Evolutionary conservation across 1,284 basidiomycete species (phyloP).

Genomic region (Spongispora temasekensis): DNA sequence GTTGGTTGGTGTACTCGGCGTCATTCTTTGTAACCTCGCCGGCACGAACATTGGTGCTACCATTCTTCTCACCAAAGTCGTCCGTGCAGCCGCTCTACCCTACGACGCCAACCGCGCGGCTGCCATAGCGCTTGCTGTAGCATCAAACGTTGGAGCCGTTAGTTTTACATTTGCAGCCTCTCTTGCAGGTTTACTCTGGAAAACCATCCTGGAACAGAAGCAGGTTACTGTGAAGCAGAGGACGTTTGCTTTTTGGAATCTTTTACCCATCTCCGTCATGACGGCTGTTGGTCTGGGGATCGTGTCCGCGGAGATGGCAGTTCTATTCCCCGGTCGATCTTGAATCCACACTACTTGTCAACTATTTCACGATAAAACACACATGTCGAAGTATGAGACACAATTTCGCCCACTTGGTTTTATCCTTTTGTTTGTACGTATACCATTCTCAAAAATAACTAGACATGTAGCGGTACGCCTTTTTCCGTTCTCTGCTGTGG

Average conservation of each 20-base stretch:
- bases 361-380: no score
- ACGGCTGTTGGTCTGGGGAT: conserved; percentile 52
- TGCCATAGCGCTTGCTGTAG: conserved; percentile 70
- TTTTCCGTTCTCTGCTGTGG: background rate
- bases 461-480: conserved; percentile 13
- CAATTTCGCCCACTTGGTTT: no score
- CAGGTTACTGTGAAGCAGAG: conserved; percentile 65
- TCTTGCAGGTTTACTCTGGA: conserved; percentile 90
- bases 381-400: no score
- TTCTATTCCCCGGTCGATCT: conserved; percentile 49
- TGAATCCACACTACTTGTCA: no score
- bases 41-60: conserved; percentile 98
- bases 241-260: conserved; percentile 78
- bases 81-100: conserved; percentile 31
- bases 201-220: conserved; percentile 77
- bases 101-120: conserved; percentile 36
- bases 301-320: conserved; percentile 68
- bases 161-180: conserved; percentile 90
- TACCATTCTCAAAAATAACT: background rate
- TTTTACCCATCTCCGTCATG: conserved; percentile 57
- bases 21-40: conserved; percentile 84
- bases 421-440: background rate
- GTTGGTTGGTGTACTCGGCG: conserved; percentile 60
- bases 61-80: conserved; percentile 77
- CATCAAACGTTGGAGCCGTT: conserved; percentile 91